phyloP scores from a whole-genome alignment of 805 yeast species.

The Candida silvatica region DNA sequence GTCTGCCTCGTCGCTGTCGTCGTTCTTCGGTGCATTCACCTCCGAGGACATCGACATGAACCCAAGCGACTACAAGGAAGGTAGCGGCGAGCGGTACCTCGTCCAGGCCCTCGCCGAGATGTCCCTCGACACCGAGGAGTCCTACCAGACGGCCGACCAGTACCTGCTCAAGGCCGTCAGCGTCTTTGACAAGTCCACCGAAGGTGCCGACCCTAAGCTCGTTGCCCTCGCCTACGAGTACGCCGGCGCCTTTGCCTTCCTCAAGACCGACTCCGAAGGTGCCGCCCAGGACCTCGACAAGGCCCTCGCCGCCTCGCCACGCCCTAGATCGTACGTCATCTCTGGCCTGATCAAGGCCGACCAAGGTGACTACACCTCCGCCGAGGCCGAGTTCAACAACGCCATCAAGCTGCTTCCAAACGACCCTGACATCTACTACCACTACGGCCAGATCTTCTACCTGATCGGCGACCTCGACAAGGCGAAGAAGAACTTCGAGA shows the following conservation, averaged over 20 bases:
- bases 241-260: slow-evolving; percentile 73
- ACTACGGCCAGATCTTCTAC: slow-evolving; percentile 87
- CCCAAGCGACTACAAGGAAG: slow-evolving; percentile 40
- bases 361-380: slow-evolving; percentile 51
- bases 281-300: slow-evolving; percentile 59
- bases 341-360: slow-evolving; percentile 82
- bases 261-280: slow-evolving; percentile 60
- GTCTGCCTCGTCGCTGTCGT: slow-evolving; percentile 72
- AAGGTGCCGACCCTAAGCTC: slow-evolving; percentile 27
- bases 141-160: slow-evolving; percentile 54
- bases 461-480: slow-evolving; percentile 63
- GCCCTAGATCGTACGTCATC: slow-evolving; percentile 75
- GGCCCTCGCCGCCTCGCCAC: slow-evolving; percentile 60
- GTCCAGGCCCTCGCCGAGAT: slow-evolving; percentile 52
- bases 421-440: slow-evolving; percentile 82
- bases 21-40: slow-evolving; percentile 84
- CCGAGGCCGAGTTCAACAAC: slow-evolving; percentile 56
- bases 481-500: slow-evolving; percentile 69
- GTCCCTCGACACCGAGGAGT: slow-evolving; percentile 40
- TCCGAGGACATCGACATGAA: slow-evolving; percentile 38
- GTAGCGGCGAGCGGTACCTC: slow-evolving; percentile 57
- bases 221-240: slow-evolving; percentile 78
- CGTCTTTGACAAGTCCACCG: slow-evolving; percentile 23
- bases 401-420: slow-evolving; percentile 65
- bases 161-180: slow-evolving; percentile 51